Evolutionary conservation across 257 asterid genomes (phyloP), one percentile per base, ranked within the genome.

Genomic region (Solanum medicagineum): DNA sequence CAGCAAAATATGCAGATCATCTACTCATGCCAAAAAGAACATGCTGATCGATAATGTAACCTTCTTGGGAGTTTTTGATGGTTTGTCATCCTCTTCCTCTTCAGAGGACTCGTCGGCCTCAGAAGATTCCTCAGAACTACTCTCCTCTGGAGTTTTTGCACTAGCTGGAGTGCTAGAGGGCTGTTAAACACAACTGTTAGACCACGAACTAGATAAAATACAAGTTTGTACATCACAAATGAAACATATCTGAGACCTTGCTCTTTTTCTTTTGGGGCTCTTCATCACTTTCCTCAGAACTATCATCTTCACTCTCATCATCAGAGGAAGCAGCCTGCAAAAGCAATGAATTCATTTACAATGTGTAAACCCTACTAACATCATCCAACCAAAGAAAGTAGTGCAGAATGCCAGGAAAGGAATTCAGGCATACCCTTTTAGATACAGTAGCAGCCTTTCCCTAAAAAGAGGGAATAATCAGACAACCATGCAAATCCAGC

Each of bases 41-140:
- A 29, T 79, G 26, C 17, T 17, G 49, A 53, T 79, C 47, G 17
- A 75, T 1, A n/a, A 24, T 29, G 17, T 13, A 24, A 84, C 86
- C 86, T 93, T 93, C 89, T 87, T 91, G 17, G 93, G 90, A 26
- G 90, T 89, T 84, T 81, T 88, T 40, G 87, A 44, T 6, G 88
- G 88, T 11, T 89, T 86, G 19, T 89, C 92, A 10, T 88, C 93
- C 74, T 92, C 97, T 1, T 91, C 97, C 0, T 92, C 96, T 20
- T 86, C 93, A 8, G 93, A 89, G 26, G 95, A 89, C 36, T 90
- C 93, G 3, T 91, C 95, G 42, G 91, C 92, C 32, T 82, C 93
- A 26, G 89, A 88, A 9, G 91, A 88, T 8, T 88, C 95, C 51
- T 87, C 97, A 16, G 93, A 91, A 80, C 90, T 87, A 60, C 91